phyloP scores from a whole-genome alignment of 768 basidiomycete genomes.

The Clitopilus passeckerianus region DNA sequence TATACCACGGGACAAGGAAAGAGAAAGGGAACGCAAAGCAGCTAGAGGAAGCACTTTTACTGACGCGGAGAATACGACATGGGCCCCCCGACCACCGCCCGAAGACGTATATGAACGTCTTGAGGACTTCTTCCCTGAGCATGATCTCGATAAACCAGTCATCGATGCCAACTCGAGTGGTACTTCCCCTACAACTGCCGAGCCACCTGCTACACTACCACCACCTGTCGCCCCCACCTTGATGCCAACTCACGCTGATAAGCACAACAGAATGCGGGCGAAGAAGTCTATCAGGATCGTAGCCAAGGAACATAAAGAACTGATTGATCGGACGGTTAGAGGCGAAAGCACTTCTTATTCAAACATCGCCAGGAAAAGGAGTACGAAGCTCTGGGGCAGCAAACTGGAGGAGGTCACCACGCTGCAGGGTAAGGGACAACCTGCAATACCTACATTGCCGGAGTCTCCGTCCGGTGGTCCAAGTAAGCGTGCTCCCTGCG shows the following conservation, averaged over 20 bases:
- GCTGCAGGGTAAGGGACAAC: slow-evolving; percentile 47
- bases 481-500: slow-evolving; percentile 43
- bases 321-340: slow-evolving; percentile 66
- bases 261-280: slow-evolving; percentile 40
- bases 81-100: slow-evolving; percentile 87
- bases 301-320: slow-evolving; percentile 81
- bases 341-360: slow-evolving; percentile 43
- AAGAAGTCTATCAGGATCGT: slow-evolving; percentile 94
- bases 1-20: not conserved
- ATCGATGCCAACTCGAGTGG: slow-evolving; percentile 83
- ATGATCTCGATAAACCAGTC: slow-evolving; percentile 94
- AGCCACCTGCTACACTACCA: slow-evolving; percentile 34
- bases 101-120: slow-evolving; percentile 93
- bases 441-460: slow-evolving; percentile 33
- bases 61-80: slow-evolving; percentile 60
- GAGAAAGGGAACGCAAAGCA: slow-evolving; percentile 19
- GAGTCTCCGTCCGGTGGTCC: slow-evolving; percentile 63
- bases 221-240: slow-evolving; percentile 24
- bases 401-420: slow-evolving; percentile 91
- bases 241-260: not conserved
- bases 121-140: slow-evolving; percentile 93
- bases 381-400: slow-evolving; percentile 95
- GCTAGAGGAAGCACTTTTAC: slow-evolving; percentile 55
- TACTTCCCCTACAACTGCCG: slow-evolving; percentile 67
- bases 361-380: slow-evolving; percentile 68